Conservation (phyloP, 1,139 yeast species). For the Geotrichum aggregatum region DNA sequence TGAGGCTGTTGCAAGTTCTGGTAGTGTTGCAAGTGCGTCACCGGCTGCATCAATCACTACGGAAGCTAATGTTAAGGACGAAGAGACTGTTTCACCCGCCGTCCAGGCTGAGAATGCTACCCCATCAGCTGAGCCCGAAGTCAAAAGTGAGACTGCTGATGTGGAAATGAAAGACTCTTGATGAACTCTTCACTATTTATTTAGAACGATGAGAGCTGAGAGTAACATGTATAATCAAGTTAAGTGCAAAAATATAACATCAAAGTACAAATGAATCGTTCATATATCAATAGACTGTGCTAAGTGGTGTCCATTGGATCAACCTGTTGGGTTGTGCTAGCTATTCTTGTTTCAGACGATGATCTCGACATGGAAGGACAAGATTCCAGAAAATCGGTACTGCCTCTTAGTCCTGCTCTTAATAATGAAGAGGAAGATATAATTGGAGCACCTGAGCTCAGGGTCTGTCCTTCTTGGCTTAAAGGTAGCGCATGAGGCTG, state of each 20-base stretch:
- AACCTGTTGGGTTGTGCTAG: neutral
- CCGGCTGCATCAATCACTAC: neutral
- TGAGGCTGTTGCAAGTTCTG: too few relatives aligned
- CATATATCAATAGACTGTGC: neutral
- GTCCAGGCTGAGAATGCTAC: too few relatives aligned
- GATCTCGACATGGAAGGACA: conserved; percentile 2
- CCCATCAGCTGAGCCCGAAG: neutral
- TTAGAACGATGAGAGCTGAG: neutral
- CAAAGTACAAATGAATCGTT: neutral
- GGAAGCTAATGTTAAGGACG: neutral
- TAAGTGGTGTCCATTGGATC: conserved; percentile 17
- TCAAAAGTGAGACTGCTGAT: neutral
- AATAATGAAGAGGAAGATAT: neutral
- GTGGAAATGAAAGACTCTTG: conserved; percentile 4
- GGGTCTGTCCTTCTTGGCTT: neutral
- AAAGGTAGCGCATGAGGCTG: neutral
- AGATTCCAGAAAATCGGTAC: neutral
- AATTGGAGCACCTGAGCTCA: neutral
- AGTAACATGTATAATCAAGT: too few relatives aligned
- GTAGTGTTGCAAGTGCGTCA: neutral
- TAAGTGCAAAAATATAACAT: neutral
- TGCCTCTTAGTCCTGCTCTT: neutral
- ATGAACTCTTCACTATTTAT: neutral
- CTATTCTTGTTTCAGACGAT: neutral
- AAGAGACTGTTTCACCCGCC: neutral